A percentile compares a stretch with the other conserved stretches of the same genome.
phyloP scores from a whole-genome alignment of 2,329 filamentous ascomycete genomes.

The Lojkania enalia region DNA sequence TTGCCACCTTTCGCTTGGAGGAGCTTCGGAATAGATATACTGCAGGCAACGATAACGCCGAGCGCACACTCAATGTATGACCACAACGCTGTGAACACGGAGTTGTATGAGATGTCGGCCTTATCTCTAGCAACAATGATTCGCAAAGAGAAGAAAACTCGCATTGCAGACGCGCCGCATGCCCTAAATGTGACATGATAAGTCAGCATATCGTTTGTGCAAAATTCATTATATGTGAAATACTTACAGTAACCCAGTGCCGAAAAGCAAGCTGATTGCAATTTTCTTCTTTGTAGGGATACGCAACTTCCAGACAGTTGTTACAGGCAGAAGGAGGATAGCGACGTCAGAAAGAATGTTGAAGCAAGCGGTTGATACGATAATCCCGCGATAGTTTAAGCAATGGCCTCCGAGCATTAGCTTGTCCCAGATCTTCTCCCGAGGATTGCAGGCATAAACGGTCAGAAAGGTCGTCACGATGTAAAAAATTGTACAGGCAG shows the following conservation, averaged over 20 bases:
- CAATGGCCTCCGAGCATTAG: constrained; percentile 24
- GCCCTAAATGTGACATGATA: constrained; percentile 17
- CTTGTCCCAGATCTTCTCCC: constrained; percentile 33
- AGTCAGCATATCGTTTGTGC: too few relatives aligned
- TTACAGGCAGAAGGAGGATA: constrained; percentile 28
- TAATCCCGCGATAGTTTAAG: constrained; percentile 28
- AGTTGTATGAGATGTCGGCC: constrained; percentile 32
- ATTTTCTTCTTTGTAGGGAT: constrained; percentile 29
- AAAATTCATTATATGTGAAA: too few relatives aligned
- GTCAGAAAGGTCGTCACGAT: constrained; percentile 30
- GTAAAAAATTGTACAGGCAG: constrained; percentile 27
- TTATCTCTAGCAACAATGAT: constrained; percentile 23
- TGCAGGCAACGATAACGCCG: constrained; percentile 32
- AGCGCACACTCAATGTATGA: constrained; percentile 30
- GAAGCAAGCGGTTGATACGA: constrained; percentile 25
- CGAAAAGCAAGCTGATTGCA: constrained; percentile 28
- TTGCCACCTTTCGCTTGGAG: constrained; percentile 33
- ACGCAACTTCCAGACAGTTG: constrained; percentile 26
- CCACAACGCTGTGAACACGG: constrained; percentile 33
- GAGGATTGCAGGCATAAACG: constrained; percentile 28
- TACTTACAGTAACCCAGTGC: constrained; percentile 31
- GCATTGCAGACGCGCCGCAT: constrained; percentile 31
- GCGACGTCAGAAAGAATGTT: constrained; percentile 33
- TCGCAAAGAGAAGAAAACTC: constrained; percentile 30
- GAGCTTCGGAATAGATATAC: constrained; percentile 28